Percentiles rank a stretch among this genome's conserved stretches.
Conservation (phyloP, 1,139 yeast genomes). For the Geotrichum klebahnii region DNA sequence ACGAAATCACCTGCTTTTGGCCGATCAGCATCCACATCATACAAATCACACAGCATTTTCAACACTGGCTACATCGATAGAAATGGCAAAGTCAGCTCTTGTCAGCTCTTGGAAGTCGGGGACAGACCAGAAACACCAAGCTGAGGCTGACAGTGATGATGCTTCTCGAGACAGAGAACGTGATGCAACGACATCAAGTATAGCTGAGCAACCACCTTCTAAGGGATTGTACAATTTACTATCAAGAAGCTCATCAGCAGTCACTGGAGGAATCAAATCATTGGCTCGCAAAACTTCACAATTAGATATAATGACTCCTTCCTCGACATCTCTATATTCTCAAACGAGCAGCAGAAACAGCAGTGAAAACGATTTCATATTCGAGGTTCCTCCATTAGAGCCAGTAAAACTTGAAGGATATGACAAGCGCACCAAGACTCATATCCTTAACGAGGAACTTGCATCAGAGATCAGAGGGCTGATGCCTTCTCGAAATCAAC, state of each 20-base stretch:
- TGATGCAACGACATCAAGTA: neutral
- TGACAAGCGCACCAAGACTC: slow-evolving; percentile 51
- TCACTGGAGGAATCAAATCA: slow-evolving; percentile 4
- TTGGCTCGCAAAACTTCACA: slow-evolving; percentile 10
- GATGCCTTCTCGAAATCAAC: slow-evolving; percentile 73
- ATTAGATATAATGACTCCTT: neutral
- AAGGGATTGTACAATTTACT: slow-evolving; percentile 1
- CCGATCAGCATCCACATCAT: neutral
- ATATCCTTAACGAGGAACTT: slow-evolving; percentile 54
- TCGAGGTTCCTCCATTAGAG: slow-evolving; percentile 43
- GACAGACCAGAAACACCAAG: neutral
- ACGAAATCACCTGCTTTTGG: neutral
- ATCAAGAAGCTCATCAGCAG: slow-evolving; percentile 8
- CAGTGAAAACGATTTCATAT: neutral
- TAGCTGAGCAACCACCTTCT: neutral
- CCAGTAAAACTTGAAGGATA: slow-evolving; percentile 56
- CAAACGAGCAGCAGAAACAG: slow-evolving; percentile 1
- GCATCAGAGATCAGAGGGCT: slow-evolving; percentile 71
- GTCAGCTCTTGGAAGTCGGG: slow-evolving; percentile 3
- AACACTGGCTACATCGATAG: slow-evolving; percentile 11
- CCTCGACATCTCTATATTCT: neutral
- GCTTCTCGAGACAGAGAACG: no score
- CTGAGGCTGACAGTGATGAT: no score
- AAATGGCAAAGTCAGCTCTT: slow-evolving; percentile 9
- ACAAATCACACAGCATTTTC: slow-evolving; percentile 8